These are phyloP conservation scores for Russula virescens DNA, from an alignment of 768 basidiomycete genomes.

Conservation along the genomic window DNA sequence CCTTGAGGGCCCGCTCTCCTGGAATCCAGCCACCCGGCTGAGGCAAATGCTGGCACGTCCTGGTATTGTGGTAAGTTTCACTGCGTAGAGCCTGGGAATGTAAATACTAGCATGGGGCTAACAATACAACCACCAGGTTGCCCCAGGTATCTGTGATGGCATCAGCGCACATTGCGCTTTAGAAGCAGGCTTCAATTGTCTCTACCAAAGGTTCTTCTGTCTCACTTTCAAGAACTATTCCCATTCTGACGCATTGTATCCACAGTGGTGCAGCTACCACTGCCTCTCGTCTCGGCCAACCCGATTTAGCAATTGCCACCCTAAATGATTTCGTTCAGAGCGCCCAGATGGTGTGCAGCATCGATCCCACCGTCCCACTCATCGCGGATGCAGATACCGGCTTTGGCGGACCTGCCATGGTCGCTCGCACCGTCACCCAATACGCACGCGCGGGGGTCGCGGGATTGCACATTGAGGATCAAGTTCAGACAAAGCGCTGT, in stretches of 20 bases:
- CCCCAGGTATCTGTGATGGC: too few species aligned
- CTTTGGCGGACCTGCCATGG: constrained; percentile 70
- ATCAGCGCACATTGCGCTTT: too few species aligned
- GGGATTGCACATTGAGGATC: constrained; percentile 74
- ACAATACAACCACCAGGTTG: constrained; percentile 3
- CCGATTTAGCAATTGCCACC: constrained; percentile 75
- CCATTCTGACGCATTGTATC: background rate
- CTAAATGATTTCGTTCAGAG: too few species aligned
- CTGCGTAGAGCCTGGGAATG: too few species aligned
- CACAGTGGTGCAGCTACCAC: too few species aligned
- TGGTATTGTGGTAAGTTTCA: constrained; percentile 43
- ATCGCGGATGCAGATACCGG: constrained; percentile 79
- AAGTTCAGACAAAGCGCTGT: constrained; percentile 77
- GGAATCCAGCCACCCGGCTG: constrained; percentile 66
- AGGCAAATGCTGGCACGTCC: constrained; percentile 45
- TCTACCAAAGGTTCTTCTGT: constrained; percentile 62
- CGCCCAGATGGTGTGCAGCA: too few species aligned
- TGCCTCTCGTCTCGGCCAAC: constrained; percentile 67
- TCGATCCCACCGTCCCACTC: constrained; percentile 60
- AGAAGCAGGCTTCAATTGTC: constrained; percentile 63
- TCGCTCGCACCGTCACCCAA: too few species aligned
- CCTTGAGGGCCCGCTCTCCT: constrained; percentile 57
- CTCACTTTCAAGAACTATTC: background rate
- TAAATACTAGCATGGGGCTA: background rate
- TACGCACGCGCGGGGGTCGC: constrained; percentile 63